Percentiles rank a stretch among this genome's conserved stretches.
Evolutionary conservation across 345 rosid species (phyloP).

Genomic region (Eutrema heterophyllum): DNA sequence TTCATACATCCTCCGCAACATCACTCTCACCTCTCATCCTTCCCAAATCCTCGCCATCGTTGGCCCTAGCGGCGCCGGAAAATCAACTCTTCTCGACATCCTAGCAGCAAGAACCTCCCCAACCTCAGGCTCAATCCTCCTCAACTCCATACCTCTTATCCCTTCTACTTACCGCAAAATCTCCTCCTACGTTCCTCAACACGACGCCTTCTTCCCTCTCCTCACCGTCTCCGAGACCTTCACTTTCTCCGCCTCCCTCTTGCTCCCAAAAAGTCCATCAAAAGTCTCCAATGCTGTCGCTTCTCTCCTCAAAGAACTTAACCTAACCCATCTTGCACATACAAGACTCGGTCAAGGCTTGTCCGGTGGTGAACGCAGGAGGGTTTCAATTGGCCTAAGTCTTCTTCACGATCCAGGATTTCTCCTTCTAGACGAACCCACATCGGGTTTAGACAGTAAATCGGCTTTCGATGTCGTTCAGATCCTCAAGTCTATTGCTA

Average conservation of each 20-base stretch:
- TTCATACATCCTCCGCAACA: slow-evolving; percentile 55
- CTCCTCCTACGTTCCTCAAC: slow-evolving; percentile 92
- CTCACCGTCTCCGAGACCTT: slow-evolving; percentile 87
- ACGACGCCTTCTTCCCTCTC: slow-evolving; percentile 60
- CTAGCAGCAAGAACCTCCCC: slow-evolving; percentile 82
- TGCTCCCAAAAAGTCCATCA: slow-evolving; percentile 37
- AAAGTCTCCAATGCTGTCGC: slow-evolving; percentile 32
- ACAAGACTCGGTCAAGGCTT: slow-evolving; percentile 52
- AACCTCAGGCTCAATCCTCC: slow-evolving; percentile 54
- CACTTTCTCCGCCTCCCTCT: slow-evolving; percentile 59
- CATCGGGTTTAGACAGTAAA: slow-evolving; percentile 82
- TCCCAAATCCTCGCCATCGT: slow-evolving; percentile 88
- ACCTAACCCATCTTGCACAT: slow-evolving; percentile 52
- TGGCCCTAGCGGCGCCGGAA: slow-evolving; percentile 96
- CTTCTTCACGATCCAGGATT: slow-evolving; percentile 83
- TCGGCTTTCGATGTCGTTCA: slow-evolving; percentile 82
- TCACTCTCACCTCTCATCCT: slow-evolving; percentile 67
- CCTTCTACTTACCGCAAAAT: slow-evolving; percentile 80
- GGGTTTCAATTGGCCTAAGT: slow-evolving; percentile 81
- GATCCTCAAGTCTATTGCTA: slow-evolving; percentile 56
- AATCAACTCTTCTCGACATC: slow-evolving; percentile 92
- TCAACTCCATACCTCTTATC: slow-evolving; percentile 63
- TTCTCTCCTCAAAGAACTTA: slow-evolving; percentile 59
- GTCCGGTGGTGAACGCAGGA: slow-evolving; percentile 79
- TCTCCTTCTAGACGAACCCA: slow-evolving; percentile 87